A percentile compares a stretch with the other conserved stretches of the same genome.
phyloP scores from a whole-genome alignment of 1,284 basidiomycete genomes.

The Thelephora terrestris region DNA sequence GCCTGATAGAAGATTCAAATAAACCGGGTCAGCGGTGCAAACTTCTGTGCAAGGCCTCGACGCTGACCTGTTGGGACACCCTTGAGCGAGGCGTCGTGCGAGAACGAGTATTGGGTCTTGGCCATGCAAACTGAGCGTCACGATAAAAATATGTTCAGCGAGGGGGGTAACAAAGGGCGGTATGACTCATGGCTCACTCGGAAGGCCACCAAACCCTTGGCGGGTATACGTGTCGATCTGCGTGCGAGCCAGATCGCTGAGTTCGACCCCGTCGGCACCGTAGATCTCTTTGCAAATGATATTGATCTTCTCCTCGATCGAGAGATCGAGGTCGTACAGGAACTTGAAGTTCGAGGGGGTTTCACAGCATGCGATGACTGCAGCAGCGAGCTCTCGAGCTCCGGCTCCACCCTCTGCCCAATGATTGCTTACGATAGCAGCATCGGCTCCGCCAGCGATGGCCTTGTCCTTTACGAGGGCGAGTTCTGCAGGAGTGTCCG shows the following conservation, averaged over 20 bases:
- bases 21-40: not conserved
- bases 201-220: slow-evolving; percentile 76
- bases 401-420: slow-evolving; percentile 93
- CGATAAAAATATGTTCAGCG: slow-evolving; percentile 10
- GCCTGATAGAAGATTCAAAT: slow-evolving; percentile 29
- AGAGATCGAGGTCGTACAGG: slow-evolving; percentile 78
- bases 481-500: slow-evolving; percentile 88
- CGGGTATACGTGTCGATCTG: slow-evolving; percentile 90
- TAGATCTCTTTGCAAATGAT: slow-evolving; percentile 88
- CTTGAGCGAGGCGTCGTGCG: slow-evolving; percentile 88
- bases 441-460: slow-evolving; percentile 84
- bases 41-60: not conserved
- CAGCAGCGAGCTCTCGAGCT: slow-evolving; percentile 79
- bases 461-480: slow-evolving; percentile 77
- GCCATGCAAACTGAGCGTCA: slow-evolving; percentile 80
- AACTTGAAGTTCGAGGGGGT: slow-evolving; percentile 80
- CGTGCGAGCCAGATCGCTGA: slow-evolving; percentile 74
- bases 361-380: slow-evolving; percentile 79
- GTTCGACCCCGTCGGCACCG: slow-evolving; percentile 80
- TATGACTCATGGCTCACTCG: slow-evolving; percentile 44
- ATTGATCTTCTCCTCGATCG: slow-evolving; percentile 82
- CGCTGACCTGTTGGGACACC: slow-evolving; percentile 65
- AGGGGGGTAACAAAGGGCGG: not conserved
- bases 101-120: slow-evolving; percentile 97
- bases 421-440: slow-evolving; percentile 92